Evolutionary conservation across 75 land plant species (phyloP), one percentile per base, ranked within the genome.

Genomic region (Isoetes taiwanensis): DNA sequence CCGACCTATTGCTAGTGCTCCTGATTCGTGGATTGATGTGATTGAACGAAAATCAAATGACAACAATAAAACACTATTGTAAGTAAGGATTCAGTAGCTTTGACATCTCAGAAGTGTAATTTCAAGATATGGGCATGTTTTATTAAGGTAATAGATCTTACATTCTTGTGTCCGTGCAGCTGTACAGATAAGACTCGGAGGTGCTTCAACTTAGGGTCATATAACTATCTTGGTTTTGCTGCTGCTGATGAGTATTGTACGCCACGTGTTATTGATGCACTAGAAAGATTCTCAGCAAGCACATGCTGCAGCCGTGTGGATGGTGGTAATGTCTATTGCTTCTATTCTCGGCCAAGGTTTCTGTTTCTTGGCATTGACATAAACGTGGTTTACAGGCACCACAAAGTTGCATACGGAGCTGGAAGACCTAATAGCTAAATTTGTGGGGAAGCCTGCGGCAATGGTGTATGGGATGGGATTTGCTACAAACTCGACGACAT

Each of bases 211-310:
- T 72, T 91, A 64, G 97, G 94, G 57, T 91, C 97, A 53, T 91
- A 91, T 69, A 91, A 91, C 53, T 91, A 91, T 55, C 80, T 91
- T 6, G 97, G 97, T 0, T 91, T 91, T 86, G 94, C 97, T 30
- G 77, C 97, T 30, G 74, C 82, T 6, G 97, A 91, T 73, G 97
- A 91, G 56, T 91, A 86, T 48, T 91, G 97, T 66, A 91, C 97
- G 1, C 97, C 97, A 2, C 88, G 80, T 63, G 97, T 77, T 14
- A 72, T 91, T 32, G 77, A 86, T 39, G 59, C 97, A 2, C 30
- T 91, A 56, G 75, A 75, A 27, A 76, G 62, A 41, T 86, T 62
- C 57, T 79, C 84, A 29, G 69, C 84, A n/a, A 86, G 94, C 59
- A 81, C 89, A 17, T 91, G 97, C 61, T 80, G 88, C 63, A 62